These are phyloP conservation scores for Drosera capensis DNA, from an alignment of 148 eudicot genomes.

Conservation along the genomic window DNA sequence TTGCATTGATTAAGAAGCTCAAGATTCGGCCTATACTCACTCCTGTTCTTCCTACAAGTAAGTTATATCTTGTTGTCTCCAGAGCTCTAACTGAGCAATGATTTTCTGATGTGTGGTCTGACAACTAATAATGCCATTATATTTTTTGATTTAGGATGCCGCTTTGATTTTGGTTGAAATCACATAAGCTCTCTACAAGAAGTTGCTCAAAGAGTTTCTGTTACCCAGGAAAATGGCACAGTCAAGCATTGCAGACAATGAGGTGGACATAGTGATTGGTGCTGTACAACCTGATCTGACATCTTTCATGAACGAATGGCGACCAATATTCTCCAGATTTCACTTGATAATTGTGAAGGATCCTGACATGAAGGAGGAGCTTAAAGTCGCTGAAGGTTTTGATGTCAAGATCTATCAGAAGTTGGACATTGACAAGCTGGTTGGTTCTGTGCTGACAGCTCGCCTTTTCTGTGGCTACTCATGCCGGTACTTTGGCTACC, in stretches of 20 bases:
- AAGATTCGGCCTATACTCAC: slow-evolving; percentile 49
- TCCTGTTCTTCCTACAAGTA: slow-evolving; percentile 88
- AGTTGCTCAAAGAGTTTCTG: no score
- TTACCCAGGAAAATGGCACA: slow-evolving; percentile 50
- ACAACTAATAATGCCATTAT: no score
- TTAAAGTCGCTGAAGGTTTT: slow-evolving; percentile 63
- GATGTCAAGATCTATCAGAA: slow-evolving; percentile 39
- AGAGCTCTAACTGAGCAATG: neutral
- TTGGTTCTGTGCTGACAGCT: slow-evolving; percentile 31
- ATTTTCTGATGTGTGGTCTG: no score
- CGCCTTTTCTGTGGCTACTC: slow-evolving; percentile 72
- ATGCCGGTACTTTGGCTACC: slow-evolving; percentile 93
- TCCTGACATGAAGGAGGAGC: slow-evolving; percentile 62
- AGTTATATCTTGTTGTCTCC: no score
- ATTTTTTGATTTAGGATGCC: no score
- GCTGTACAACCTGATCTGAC: slow-evolving; percentile 75
- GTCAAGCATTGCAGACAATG: slow-evolving; percentile 34
- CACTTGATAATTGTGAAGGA: slow-evolving; percentile 80
- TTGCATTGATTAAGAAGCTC: slow-evolving; percentile 45
- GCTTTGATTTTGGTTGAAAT: no score
- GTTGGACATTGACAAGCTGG: slow-evolving; percentile 45
- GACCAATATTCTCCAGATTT: slow-evolving; percentile 49
- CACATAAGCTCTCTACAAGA: neutral
- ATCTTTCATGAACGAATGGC: slow-evolving; percentile 79
- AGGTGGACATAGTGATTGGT: slow-evolving; percentile 73